Evolutionary conservation across 2,329 filamentous ascomycete genomes (phyloP).

Genomic region (Penicillium polonicum): DNA sequence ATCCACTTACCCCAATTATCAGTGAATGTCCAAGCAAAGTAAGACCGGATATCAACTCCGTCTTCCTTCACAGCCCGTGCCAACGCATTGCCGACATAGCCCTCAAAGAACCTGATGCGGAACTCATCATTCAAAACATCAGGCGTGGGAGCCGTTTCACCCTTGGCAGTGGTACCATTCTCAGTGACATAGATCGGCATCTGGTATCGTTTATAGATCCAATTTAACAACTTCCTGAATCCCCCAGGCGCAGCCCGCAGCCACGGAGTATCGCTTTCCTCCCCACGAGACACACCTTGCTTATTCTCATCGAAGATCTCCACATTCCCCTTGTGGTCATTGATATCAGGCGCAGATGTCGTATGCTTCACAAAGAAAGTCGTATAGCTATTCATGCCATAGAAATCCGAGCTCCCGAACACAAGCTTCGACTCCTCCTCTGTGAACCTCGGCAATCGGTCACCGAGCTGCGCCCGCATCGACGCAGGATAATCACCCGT

Average conservation of each 20-base stretch:
- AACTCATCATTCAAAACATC: slow-evolving; percentile 74
- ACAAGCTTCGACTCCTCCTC: slow-evolving; percentile 67
- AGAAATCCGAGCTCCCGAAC: slow-evolving; percentile 78
- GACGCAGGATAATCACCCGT: slow-evolving; percentile 74
- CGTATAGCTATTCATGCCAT: slow-evolving; percentile 86
- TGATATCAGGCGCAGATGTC: slow-evolving; percentile 48
- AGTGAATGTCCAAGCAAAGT: slow-evolving; percentile 78
- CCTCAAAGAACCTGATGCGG: slow-evolving; percentile 70
- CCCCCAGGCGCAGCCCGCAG: slow-evolving; percentile 69
- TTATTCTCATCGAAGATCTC: slow-evolving; percentile 68
- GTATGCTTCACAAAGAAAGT: slow-evolving; percentile 77
- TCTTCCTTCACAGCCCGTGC: slow-evolving; percentile 61
- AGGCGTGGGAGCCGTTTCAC: slow-evolving; percentile 68
- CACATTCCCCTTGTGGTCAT: slow-evolving; percentile 72
- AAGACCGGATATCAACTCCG: slow-evolving; percentile 70
- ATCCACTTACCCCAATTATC: slow-evolving; percentile 56
- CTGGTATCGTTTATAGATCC: slow-evolving; percentile 70
- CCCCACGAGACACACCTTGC: slow-evolving; percentile 67
- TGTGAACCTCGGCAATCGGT: slow-evolving; percentile 70
- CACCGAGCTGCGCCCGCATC: slow-evolving; percentile 75
- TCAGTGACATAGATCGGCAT: slow-evolving; percentile 79
- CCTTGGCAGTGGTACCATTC: slow-evolving; percentile 76
- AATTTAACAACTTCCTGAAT: slow-evolving; percentile 69
- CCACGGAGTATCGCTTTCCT: slow-evolving; percentile 76
- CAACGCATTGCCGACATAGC: slow-evolving; percentile 67